Conservation (phyloP, 208 protist species). For the Pavlovales sp. region DNA sequence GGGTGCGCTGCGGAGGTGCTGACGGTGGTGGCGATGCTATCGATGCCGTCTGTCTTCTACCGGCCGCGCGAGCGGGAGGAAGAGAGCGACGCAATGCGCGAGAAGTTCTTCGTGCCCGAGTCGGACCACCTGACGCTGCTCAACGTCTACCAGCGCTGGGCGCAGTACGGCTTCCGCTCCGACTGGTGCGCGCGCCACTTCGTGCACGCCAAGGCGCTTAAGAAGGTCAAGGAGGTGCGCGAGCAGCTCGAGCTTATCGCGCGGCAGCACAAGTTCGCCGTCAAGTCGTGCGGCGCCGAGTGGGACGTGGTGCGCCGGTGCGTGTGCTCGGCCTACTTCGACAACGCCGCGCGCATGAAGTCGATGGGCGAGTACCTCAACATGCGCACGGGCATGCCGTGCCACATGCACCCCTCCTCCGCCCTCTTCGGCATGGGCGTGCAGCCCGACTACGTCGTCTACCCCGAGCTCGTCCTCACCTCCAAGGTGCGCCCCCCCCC, state of each 20-base stretch:
- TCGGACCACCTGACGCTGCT: constrained; percentile 95
- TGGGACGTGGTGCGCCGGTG: constrained; percentile 84
- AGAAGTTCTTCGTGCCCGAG: constrained; percentile 89
- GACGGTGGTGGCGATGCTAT: constrained; percentile 90
- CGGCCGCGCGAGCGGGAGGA: constrained; percentile 72
- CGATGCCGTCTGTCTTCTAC: constrained; percentile 77
- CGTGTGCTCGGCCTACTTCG: constrained; percentile 94
- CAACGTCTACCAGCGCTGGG: constrained; percentile 84
- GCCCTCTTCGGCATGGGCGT: constrained; percentile 68
- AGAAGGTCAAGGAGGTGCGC: constrained; percentile 88
- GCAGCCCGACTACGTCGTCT: constrained; percentile 64
- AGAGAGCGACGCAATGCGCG: constrained; percentile 88
- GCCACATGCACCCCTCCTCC: constrained; percentile 64
- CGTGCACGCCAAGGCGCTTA: constrained; percentile 88
- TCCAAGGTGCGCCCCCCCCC: constrained; percentile 77
- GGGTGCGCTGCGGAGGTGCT: constrained; percentile 85
- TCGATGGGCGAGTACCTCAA: constrained; percentile 81
- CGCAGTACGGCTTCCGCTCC: constrained; percentile 73
- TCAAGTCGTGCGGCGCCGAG: constrained; percentile 82
- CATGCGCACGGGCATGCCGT: constrained; percentile 64
- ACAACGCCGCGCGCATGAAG: constrained; percentile 84
- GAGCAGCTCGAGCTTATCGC: constrained; percentile 80
- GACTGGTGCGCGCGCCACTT: constrained; percentile 96
- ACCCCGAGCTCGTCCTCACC: constrained; percentile 64
- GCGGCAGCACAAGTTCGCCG: constrained; percentile 76